Percentiles rank a stretch among this genome's conserved stretches.
Evolutionary conservation across 352 stramenopile genomes (phyloP).

Genomic region (Globisporangium barbulae): DNA sequence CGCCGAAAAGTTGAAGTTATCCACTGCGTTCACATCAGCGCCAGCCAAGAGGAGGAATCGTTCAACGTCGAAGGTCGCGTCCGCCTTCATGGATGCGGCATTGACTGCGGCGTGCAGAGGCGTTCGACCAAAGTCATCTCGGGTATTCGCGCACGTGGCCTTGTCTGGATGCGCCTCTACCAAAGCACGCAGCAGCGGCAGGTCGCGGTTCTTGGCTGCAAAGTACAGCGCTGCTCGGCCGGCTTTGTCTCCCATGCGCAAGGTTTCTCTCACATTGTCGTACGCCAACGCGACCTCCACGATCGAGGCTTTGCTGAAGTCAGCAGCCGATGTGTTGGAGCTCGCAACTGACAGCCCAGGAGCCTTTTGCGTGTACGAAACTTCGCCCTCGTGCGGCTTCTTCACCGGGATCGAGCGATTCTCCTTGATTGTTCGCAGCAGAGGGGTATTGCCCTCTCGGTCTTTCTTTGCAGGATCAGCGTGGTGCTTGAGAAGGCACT

Average conservation of each 20-base stretch:
- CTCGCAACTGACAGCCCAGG: constrained; percentile 13
- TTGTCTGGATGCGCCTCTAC: constrained; percentile 30
- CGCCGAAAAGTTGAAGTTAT: constrained; percentile 47
- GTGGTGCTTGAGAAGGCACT: constrained; percentile 35
- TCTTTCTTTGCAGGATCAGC: constrained; percentile 42
- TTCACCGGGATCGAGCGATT: constrained; percentile 39
- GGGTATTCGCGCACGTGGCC: constrained; percentile 39
- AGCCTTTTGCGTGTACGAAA: constrained; percentile 32
- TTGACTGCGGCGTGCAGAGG: constrained; percentile 70
- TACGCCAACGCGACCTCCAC: constrained; percentile 50
- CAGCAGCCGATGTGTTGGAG: too few species aligned
- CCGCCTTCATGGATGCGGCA: constrained; percentile 47
- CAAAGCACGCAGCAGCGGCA: constrained; percentile 48
- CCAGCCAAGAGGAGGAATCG: constrained; percentile 55
- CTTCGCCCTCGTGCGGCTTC: constrained; percentile 48
- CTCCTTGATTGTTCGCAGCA: constrained; percentile 42
- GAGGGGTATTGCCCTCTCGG: constrained; percentile 27
- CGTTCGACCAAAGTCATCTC: constrained; percentile 45
- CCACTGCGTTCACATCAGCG: constrained; percentile 43
- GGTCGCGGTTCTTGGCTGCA: constrained; percentile 53
- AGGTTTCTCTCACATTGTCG: constrained; percentile 34
- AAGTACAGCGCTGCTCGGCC: constrained; percentile 53
- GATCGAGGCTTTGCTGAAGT: neutral
- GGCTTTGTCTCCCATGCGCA: constrained; percentile 36
- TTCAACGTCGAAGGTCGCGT: constrained; percentile 70